Percentiles rank a stretch among this genome's conserved stretches.
These are phyloP conservation scores for Eucalyptus regnans DNA, from an alignment of 345 rosid species.

Conservation along the genomic window DNA sequence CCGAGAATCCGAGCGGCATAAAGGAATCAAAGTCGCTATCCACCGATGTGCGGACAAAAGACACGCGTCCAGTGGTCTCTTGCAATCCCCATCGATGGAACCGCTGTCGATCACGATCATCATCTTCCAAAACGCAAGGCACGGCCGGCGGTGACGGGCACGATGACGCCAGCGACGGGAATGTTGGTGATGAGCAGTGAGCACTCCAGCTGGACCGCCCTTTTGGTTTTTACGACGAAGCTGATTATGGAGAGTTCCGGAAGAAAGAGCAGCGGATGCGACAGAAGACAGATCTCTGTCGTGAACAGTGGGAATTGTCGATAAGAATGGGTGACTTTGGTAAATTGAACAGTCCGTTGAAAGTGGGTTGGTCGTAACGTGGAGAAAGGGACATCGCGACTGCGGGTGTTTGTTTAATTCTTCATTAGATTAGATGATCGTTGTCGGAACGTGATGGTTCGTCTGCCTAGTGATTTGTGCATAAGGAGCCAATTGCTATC, in stretches of 20 bases:
- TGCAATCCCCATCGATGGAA: not conserved
- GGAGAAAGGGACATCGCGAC: not conserved
- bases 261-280: no score
- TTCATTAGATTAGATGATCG: not conserved
- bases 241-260: no score
- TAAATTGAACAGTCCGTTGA: not conserved
- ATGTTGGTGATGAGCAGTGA: fast-evolving
- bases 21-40: not conserved
- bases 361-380: not conserved
- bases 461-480: not conserved
- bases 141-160: not conserved
- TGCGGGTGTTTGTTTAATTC: fast-evolving
- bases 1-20: not conserved
- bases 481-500: not conserved
- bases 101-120: not conserved
- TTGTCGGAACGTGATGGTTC: not conserved
- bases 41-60: not conserved
- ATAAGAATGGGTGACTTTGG: fast-evolving
- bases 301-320: not conserved
- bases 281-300: not conserved
- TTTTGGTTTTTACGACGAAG: no score
- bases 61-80: not conserved
- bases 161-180: not conserved
- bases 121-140: no score
- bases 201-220: no score